Evolutionary conservation across 441 rosid genomes (phyloP).

Genomic region (Cnidoscolus chayamansa): DNA sequence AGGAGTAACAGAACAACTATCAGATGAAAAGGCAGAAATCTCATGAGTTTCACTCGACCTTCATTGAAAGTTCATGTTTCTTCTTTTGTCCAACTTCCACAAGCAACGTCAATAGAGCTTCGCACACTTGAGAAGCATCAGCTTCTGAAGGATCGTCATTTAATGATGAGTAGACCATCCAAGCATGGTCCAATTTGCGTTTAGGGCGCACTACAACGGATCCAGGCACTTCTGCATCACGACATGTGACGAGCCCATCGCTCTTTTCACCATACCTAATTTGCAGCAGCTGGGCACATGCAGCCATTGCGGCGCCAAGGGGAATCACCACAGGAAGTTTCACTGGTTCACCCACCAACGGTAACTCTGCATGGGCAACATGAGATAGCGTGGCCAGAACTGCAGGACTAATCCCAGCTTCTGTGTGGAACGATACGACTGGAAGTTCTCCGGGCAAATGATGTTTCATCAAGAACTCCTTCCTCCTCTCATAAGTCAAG

Average conservation of each 20-base stretch:
- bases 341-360: conserved; percentile 48
- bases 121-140: conserved; percentile 85
- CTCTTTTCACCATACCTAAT: conserved; percentile 84
- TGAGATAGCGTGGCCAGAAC: conserved; percentile 78
- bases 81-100: conserved; percentile 67
- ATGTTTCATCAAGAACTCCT: conserved; percentile 66
- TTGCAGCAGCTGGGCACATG: conserved; percentile 85
- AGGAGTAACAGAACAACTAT: background rate
- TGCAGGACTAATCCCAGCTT: conserved; percentile 78
- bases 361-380: conserved; percentile 88
- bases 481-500: conserved; percentile 82
- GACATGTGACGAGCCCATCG: conserved; percentile 81
- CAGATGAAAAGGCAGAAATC: background rate
- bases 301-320: conserved; percentile 96
- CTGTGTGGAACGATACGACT: conserved; percentile 80
- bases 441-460: conserved; percentile 75
- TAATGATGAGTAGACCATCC: conserved; percentile 94
- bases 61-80: conserved; percentile 44
- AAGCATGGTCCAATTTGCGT: conserved; percentile 84
- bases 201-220: conserved; percentile 73
- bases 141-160: conserved; percentile 66
- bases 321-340: conserved; percentile 87
- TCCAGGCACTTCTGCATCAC: conserved; percentile 95
- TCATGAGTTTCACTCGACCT: conserved; percentile 38
- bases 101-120: conserved; percentile 76